phyloP scores from a whole-genome alignment of 2,329 filamentous ascomycete genomes.

The Neofusicoccum ribis region DNA sequence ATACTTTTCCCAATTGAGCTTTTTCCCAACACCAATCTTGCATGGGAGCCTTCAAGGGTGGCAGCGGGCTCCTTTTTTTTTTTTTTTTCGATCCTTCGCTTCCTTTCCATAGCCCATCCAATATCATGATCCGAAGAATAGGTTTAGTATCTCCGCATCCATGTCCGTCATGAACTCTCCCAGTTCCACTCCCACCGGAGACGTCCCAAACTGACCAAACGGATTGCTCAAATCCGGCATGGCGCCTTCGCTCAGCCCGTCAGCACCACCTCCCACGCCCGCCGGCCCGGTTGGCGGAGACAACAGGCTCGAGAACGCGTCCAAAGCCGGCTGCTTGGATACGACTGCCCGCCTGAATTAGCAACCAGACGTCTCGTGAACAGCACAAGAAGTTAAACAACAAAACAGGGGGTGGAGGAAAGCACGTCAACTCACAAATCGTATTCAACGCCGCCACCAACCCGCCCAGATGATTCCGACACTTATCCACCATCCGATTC shows the following conservation, averaged over 20 bases:
- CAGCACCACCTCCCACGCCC: not conserved
- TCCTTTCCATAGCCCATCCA: too few relatives aligned
- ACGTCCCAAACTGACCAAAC: constrained; percentile 4
- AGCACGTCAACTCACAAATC: not conserved
- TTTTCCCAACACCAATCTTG: too few relatives aligned
- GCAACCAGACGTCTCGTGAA: not conserved
- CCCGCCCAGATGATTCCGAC: constrained; percentile 30
- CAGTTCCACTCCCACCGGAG: constrained; percentile 36
- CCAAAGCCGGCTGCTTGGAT: not conserved
- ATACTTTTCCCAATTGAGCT: too few relatives aligned
- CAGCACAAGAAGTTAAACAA: not conserved
- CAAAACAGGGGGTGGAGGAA: too few relatives aligned
- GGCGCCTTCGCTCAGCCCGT: not conserved
- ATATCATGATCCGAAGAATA: not conserved
- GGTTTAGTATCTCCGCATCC: constrained; percentile 26
- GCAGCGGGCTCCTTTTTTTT: too few relatives aligned
- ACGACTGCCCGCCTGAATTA: not conserved
- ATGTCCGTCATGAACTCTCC: constrained; percentile 42
- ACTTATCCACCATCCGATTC: constrained; percentile 35
- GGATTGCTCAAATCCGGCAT: not conserved
- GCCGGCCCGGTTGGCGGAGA: not conserved
- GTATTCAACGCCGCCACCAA: constrained; percentile 20
- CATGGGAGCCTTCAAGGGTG: too few relatives aligned
- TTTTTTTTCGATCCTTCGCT: too few relatives aligned
- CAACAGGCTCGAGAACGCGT: not conserved